Conservation (phyloP, 2,329 filamentous ascomycete genomes). For the Camptophora hylomeconis region DNA sequence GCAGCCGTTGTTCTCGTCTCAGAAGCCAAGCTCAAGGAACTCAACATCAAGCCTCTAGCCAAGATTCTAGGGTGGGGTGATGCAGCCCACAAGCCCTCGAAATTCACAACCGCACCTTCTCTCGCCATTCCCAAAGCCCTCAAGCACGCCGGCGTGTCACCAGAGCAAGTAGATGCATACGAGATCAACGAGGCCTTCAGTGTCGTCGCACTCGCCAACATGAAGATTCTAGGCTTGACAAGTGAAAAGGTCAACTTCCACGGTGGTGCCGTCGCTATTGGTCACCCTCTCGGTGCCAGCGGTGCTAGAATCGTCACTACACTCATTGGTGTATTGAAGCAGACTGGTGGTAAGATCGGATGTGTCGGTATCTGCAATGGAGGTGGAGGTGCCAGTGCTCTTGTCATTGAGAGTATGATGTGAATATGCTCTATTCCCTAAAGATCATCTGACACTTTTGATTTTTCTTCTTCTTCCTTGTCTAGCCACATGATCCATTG, state of each 20-base stretch:
- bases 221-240: conserved; percentile 71
- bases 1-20: conserved; percentile 87
- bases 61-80: conserved; percentile 98
- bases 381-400: conserved; percentile 83
- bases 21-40: conserved; percentile 84
- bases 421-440: too few species aligned
- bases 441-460: too few species aligned
- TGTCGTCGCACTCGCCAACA: conserved; percentile 88
- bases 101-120: conserved; percentile 89
- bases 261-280: conserved; percentile 88
- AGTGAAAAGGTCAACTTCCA: conserved; percentile 89
- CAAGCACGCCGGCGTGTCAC: conserved; percentile 75
- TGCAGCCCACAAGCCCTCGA: conserved; percentile 77
- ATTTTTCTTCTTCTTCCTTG: too few species aligned
- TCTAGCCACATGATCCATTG: too few species aligned
- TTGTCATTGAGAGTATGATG: conserved; percentile 63
- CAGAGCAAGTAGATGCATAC: conserved; percentile 74
- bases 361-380: conserved; percentile 96
- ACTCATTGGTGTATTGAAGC: conserved; percentile 71
- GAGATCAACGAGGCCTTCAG: conserved; percentile 99
- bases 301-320: conserved; percentile 90
- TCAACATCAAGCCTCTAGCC: conserved; percentile 79
- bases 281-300: conserved; percentile 86
- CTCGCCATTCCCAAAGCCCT: conserved; percentile 95
- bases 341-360: conserved; percentile 88